A percentile compares a stretch with the other conserved stretches of the same genome.
Evolutionary conservation across 1,284 basidiomycete species (phyloP).

Genomic region (Phenoliferia sp.): DNA sequence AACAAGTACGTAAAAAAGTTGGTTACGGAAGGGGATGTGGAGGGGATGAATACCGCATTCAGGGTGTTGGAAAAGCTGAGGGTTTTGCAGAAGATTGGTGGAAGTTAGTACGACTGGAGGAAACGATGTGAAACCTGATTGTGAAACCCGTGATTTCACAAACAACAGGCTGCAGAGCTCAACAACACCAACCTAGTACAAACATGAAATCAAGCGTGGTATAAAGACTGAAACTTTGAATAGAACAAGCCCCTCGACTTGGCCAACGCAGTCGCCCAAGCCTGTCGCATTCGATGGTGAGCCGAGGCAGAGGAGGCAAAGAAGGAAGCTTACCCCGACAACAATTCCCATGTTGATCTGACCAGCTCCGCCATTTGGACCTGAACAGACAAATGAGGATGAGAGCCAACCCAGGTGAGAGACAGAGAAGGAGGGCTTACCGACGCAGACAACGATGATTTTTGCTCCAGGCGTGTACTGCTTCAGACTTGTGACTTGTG

Average conservation of each 20-base stretch:
- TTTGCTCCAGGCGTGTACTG: constrained; percentile 9
- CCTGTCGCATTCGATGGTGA: not conserved
- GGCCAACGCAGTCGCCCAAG: not conserved
- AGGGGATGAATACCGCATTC: too few species aligned
- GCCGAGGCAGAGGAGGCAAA: not conserved
- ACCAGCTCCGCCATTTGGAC: not conserved
- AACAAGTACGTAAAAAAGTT: too few species aligned
- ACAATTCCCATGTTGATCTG: constrained; percentile 1
- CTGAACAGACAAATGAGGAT: not conserved
- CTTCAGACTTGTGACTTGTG: constrained; percentile 3
- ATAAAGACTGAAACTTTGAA: not conserved
- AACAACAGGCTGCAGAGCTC: too few species aligned
- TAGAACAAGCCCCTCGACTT: not conserved
- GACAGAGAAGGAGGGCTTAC: not conserved
- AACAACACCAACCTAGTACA: too few species aligned
- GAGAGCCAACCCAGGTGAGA: not conserved
- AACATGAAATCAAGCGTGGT: not conserved
- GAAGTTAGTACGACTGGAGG: too few species aligned
- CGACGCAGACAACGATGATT: constrained; percentile 18
- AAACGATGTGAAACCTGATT: too few species aligned
- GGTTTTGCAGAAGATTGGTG: too few species aligned
- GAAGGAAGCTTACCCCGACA: not conserved
- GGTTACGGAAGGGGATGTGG: too few species aligned
- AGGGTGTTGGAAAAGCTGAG: too few species aligned
- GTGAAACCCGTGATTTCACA: too few species aligned